phyloP scores from a whole-genome alignment of 2,329 filamentous ascomycete genomes.

The Cryphonectria naterciae region DNA sequence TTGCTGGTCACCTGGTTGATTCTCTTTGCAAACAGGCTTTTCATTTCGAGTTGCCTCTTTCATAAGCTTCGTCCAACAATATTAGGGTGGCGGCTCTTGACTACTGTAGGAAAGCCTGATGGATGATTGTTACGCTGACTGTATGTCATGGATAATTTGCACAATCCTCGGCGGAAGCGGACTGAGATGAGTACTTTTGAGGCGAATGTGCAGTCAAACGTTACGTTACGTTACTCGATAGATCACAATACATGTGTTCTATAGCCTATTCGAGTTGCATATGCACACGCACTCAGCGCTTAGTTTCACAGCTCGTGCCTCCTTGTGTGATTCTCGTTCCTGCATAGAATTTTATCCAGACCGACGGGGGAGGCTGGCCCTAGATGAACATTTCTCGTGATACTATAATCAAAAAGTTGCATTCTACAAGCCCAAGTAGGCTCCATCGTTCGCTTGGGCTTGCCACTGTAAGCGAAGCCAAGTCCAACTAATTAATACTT shows the following conservation, averaged over 20 bases:
- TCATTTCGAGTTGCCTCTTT: not conserved
- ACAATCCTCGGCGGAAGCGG: not conserved
- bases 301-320: not conserved
- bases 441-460: not conserved
- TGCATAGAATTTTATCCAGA: not conserved
- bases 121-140: not conserved
- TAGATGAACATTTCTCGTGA: not conserved
- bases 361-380: too few relatives aligned
- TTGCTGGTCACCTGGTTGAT: too few relatives aligned
- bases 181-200: not conserved
- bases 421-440: not conserved
- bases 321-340: not conserved
- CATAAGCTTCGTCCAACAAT: too few relatives aligned
- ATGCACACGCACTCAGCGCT: not conserved
- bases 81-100: too few relatives aligned
- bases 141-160: not conserved
- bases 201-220: not conserved
- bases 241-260: not conserved
- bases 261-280: not conserved
- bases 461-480: not conserved
- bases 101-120: not conserved
- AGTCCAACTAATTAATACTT: too few relatives aligned
- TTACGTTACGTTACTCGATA: not conserved
- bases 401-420: too few relatives aligned
- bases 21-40: too few relatives aligned